Evolutionary conservation across 495 filamentous ascomycete species (phyloP).

Genomic region (Penicillium fimorum): DNA sequence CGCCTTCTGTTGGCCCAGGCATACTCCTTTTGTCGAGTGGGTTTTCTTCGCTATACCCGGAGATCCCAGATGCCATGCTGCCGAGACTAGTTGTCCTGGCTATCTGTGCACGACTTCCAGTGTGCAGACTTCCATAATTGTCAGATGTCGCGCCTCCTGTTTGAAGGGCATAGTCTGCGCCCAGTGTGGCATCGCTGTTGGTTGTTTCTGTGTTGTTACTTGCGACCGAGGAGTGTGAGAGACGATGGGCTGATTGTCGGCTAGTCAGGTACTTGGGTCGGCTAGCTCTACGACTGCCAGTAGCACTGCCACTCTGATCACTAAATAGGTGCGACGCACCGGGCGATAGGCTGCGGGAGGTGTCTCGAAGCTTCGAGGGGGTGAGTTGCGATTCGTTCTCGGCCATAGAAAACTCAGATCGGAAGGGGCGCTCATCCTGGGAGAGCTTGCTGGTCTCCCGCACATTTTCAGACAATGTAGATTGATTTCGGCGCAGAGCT

Average conservation of each 20-base stretch:
- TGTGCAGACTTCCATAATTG: constrained; percentile 46
- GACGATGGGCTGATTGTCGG: constrained; percentile 72
- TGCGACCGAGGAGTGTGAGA: constrained; percentile 72
- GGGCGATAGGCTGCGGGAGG: constrained; percentile 35
- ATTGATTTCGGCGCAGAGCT: constrained; percentile 47
- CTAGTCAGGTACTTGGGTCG: constrained; percentile 72
- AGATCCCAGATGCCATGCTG: constrained; percentile 90
- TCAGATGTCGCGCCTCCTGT: constrained; percentile 74
- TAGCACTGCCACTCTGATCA: constrained; percentile 30
- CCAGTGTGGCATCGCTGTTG: constrained; percentile 68
- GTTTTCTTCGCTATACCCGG: constrained; percentile 66
- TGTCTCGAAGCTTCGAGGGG: constrained; percentile 27
- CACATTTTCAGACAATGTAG: constrained; percentile 18
- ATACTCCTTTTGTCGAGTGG: constrained; percentile 40
- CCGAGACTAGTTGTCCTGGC: constrained; percentile 85
- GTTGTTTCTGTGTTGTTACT: constrained; percentile 58
- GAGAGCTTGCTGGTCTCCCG: constrained; percentile 23
- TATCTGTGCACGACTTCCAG: constrained; percentile 51
- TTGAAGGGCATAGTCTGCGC: constrained; percentile 84
- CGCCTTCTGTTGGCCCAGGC: constrained; percentile 46
- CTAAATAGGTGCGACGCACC: constrained; percentile 37
- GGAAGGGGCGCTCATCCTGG: constrained; percentile 30
- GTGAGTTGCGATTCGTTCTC: constrained; percentile 34
- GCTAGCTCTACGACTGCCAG: constrained; percentile 40
- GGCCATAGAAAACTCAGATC: constrained; percentile 21